Percentiles rank a stretch among this genome's conserved stretches.
Evolutionary conservation across 768 basidiomycete genomes (phyloP).

Genomic region (Agrocybe chaxingu): DNA sequence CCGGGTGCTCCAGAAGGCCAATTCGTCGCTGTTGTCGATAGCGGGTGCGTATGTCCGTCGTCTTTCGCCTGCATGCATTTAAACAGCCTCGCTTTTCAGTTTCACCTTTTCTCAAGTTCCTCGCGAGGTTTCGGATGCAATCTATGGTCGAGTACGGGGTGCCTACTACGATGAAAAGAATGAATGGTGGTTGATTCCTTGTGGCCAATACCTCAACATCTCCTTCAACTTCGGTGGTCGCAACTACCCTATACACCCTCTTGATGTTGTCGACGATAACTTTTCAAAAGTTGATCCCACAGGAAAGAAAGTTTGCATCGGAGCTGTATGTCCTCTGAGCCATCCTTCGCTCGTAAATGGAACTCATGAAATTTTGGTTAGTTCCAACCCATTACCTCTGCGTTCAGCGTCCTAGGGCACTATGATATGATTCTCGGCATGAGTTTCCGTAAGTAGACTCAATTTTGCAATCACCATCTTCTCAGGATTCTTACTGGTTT

Average conservation of each 20-base stretch:
- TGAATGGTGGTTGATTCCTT: constrained; percentile 72
- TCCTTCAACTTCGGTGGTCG: constrained; percentile 69
- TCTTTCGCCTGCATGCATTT: neutral
- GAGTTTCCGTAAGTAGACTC: constrained; percentile 58
- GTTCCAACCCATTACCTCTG: constrained; percentile 83
- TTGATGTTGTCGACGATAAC: constrained; percentile 65
- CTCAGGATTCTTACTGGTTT: constrained; percentile 6
- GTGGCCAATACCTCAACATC: constrained; percentile 68
- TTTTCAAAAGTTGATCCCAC: constrained; percentile 41
- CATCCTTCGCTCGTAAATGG: neutral
- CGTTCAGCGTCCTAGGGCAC: constrained; percentile 72
- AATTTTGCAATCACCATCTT: neutral
- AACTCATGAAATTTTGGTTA: constrained; percentile 24
- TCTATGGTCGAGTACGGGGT: constrained; percentile 75
- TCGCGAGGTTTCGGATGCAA: constrained; percentile 71
- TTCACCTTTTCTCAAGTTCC: constrained; percentile 60
- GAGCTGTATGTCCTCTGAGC: constrained; percentile 47
- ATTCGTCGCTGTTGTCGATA: constrained; percentile 72
- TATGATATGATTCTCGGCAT: constrained; percentile 85
- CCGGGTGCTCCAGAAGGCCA: constrained; percentile 62
- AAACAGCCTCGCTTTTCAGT: constrained; percentile 7
- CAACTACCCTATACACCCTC: constrained; percentile 70
- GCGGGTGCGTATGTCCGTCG: constrained; percentile 42
- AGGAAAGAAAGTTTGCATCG: constrained; percentile 61
- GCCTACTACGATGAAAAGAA: constrained; percentile 57